Conservation (phyloP, 371 early-diverging fungal genomes). For the Edhazardia aedis region DNA sequence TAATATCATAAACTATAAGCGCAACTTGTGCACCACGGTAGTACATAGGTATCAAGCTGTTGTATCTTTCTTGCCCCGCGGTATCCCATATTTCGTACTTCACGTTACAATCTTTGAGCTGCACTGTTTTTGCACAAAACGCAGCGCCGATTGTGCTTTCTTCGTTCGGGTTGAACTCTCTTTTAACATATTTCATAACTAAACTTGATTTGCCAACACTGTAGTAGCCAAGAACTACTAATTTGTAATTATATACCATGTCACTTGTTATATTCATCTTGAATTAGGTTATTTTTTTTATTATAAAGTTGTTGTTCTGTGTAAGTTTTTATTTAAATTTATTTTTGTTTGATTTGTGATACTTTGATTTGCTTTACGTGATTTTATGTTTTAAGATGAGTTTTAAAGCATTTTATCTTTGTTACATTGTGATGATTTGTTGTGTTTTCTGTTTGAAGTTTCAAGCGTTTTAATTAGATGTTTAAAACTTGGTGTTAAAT, state of each 20-base stretch:
- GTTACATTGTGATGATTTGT: no score
- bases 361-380: no score
- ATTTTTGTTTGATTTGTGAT: no score
- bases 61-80: conserved; percentile 76
- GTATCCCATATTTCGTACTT: conserved; percentile 70
- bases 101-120: conserved; percentile 58
- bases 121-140: conserved; percentile 76
- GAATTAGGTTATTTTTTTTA: no score
- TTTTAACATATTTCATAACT: conserved; percentile 63
- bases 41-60: conserved; percentile 77
- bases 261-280: no score
- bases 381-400: no score
- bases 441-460: no score
- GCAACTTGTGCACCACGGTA: conserved; percentile 85
- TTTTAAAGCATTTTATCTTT: no score
- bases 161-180: conserved; percentile 84
- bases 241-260: conserved; percentile 16
- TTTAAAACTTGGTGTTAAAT: no score
- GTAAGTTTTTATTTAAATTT: no score
- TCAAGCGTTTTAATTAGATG: no score
- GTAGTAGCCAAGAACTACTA: conserved; percentile 46
- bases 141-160: conserved; percentile 99
- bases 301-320: no score
- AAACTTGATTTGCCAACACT: conserved; percentile 46
- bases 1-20: conserved; percentile 73